Percentiles rank a stretch among this genome's conserved stretches.
These are phyloP conservation scores for Xylariomycetidae sp. DNA, from an alignment of 2,329 filamentous ascomycete species.

Conservation along the genomic window DNA sequence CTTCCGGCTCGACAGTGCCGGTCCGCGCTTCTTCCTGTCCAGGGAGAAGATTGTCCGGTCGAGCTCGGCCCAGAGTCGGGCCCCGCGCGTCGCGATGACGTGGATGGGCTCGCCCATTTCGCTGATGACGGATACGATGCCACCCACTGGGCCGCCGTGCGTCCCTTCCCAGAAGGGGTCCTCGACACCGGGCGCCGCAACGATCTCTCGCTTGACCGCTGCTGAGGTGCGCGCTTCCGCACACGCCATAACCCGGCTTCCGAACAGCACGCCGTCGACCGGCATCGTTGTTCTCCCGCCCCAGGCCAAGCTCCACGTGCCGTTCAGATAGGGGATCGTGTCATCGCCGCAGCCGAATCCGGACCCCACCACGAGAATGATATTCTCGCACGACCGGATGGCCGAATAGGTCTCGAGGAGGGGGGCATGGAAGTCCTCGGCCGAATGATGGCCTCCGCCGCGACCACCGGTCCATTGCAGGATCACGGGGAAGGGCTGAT, in stretches of 20 bases:
- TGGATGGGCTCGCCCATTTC: constrained; percentile 37
- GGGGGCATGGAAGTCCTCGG: constrained; percentile 45
- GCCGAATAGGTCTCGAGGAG: constrained; percentile 40
- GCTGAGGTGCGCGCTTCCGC: constrained; percentile 39
- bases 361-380: constrained; percentile 41
- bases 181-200: constrained; percentile 35
- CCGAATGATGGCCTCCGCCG: constrained; percentile 44
- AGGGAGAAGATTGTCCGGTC: constrained; percentile 28
- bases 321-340: constrained; percentile 42
- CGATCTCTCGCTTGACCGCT: constrained; percentile 39
- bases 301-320: constrained; percentile 36
- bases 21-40: constrained; percentile 27
- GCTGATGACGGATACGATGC: constrained; percentile 22
- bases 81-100: constrained; percentile 32
- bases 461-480: constrained; percentile 47
- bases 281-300: constrained; percentile 42
- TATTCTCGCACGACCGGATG: constrained; percentile 39
- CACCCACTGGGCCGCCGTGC: constrained; percentile 26
- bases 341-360: constrained; percentile 43
- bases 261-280: constrained; percentile 41
- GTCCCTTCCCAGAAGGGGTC: constrained; percentile 41
- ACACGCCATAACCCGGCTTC: constrained; percentile 42
- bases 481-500: constrained; percentile 39
- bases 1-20: constrained; percentile 36
- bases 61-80: constrained; percentile 32